These are phyloP conservation scores for Phaeotremella fagi DNA, from an alignment of 768 basidiomycete species.

Conservation along the genomic window DNA sequence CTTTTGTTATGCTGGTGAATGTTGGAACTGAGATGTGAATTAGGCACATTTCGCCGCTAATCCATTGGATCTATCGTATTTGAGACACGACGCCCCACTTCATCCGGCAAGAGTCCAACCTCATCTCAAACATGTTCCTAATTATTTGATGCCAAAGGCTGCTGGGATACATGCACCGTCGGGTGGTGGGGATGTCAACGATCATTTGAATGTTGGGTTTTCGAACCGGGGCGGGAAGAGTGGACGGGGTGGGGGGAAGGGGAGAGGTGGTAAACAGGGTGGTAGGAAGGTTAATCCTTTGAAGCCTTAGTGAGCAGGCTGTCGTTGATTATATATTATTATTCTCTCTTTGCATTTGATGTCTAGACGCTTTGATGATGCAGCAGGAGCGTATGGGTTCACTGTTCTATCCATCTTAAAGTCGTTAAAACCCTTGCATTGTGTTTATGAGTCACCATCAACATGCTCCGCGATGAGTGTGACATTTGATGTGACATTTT, in stretches of 20 bases:
- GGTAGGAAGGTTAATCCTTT: slow-evolving; percentile 64
- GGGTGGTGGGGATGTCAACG: slow-evolving; percentile 45
- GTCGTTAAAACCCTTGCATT: no score
- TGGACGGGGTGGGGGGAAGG: slow-evolving; percentile 52
- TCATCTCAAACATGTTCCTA: slow-evolving; percentile 94
- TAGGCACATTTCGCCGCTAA: slow-evolving; percentile 98
- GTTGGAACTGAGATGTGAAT: slow-evolving; percentile 2
- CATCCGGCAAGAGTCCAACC: slow-evolving; percentile 84
- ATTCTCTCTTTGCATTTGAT: no score
- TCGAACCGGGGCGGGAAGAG: slow-evolving; percentile 59
- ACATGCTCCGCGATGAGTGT: no score
- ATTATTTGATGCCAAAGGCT: slow-evolving; percentile 81
- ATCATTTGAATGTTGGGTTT: slow-evolving; percentile 67
- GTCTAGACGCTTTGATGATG: no score
- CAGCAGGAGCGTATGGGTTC: no score
- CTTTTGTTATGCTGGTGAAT: neutral
- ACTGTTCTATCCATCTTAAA: no score
- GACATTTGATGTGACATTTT: no score
- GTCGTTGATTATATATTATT: no score
- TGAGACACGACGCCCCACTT: slow-evolving; percentile 89
- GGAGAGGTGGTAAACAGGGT: slow-evolving; percentile 54
- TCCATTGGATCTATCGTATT: slow-evolving; percentile 82
- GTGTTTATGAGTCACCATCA: no score
- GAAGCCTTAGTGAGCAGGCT: slow-evolving; percentile 51
- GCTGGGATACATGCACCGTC: slow-evolving; percentile 54